Percentiles rank a stretch among this genome's conserved stretches.
phyloP scores from a whole-genome alignment of 495 filamentous ascomycete species.

The Aspergillus sclerotiicarbonarius region DNA sequence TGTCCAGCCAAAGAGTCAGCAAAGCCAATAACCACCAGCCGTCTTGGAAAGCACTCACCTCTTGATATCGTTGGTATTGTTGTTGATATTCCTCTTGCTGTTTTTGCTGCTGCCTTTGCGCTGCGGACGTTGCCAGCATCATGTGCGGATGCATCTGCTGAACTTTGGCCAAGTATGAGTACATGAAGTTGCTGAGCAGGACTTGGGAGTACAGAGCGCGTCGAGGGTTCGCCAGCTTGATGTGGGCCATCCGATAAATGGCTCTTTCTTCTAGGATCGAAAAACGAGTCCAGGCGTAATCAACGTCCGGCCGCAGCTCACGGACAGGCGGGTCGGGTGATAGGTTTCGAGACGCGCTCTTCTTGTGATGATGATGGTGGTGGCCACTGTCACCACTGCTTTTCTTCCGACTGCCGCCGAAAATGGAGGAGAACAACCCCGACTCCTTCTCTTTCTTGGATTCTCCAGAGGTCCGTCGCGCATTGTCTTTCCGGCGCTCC shows the following conservation, averaged over 20 bases:
- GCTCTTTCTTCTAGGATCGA: slow-evolving; percentile 93
- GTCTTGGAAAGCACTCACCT: slow-evolving; percentile 43
- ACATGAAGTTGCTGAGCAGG: slow-evolving; percentile 99
- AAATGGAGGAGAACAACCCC: slow-evolving; percentile 83
- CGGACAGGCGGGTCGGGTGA: slow-evolving; percentile 77
- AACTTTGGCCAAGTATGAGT: slow-evolving; percentile 97
- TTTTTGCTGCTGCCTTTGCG: slow-evolving; percentile 61
- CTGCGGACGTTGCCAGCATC: slow-evolving; percentile 61
- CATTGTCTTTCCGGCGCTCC: slow-evolving; percentile 79
- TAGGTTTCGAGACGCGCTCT: slow-evolving; percentile 69
- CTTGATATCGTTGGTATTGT: slow-evolving; percentile 64
- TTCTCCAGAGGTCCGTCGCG: slow-evolving; percentile 66
- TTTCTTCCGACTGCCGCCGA: slow-evolving; percentile 82
- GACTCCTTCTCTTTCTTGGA: slow-evolving; percentile 84
- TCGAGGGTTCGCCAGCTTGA: slow-evolving; percentile 96
- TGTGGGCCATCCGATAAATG: slow-evolving; percentile 98
- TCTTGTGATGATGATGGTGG: slow-evolving; percentile 60
- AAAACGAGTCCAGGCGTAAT: slow-evolving; percentile 95
- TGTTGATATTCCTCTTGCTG: slow-evolving; percentile 58
- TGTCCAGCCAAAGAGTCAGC: slow-evolving; percentile 27
- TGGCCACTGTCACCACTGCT: slow-evolving; percentile 52
- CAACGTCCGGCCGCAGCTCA: slow-evolving; percentile 75
- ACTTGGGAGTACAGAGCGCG: slow-evolving; percentile 93
- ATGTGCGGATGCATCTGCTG: slow-evolving; percentile 97
- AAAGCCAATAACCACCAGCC: neutral